Evolutionary conservation across 192 early-diverging fungal species (phyloP), one percentile per base, ranked within the genome.

Genomic region (Thoreauomyces humboldtii): DNA sequence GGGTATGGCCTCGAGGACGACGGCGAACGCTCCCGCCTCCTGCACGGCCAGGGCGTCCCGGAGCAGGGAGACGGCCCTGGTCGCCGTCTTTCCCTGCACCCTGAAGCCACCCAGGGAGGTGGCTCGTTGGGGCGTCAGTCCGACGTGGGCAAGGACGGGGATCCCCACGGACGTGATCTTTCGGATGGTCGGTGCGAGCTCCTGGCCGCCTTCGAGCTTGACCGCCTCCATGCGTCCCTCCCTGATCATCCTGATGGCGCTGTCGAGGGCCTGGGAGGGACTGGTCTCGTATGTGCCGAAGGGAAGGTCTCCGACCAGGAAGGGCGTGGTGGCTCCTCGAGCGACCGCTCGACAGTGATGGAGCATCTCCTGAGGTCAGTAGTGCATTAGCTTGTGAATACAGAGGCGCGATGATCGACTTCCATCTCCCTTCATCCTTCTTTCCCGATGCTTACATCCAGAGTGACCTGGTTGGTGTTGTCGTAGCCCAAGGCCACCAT

Each of bases 401-500:
- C n/a, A n/a, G n/a, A 41, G n/a, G 38, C 38, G n/a, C 47, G 9
- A 9, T 24, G 14, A 9, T 24, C 47, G 22, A 24, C 47, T 15
- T n/a, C 24, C 12, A 12, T 50, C 9, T 24, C 22, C 47, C 22
- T 7, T 50, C 47, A 19, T 24, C 47, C 12, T 9, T 22, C 9
- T 41, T 41, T 41, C 11, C 38, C 28, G 46, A 56, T 9, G 68
- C 82, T 78, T 73, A 89, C 88, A 54, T 97, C 91, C 45, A 97
- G 78, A 1, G 95, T 95, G 32, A 95, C 78, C 46, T 81, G 81
- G 45, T 89, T 90, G 9, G 95, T 97, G 29, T 84, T 86, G 19
- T 90, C 82, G 70, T 91, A 87, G 5, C 96, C 96, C 43, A 99
- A 75, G 5, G 91, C 87, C 0, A 99, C 97, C 97, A 99, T 99